These are phyloP conservation scores for Neurospora tetrasperma DNA, from an alignment of 495 filamentous ascomycete genomes.

Conservation along the genomic window DNA sequence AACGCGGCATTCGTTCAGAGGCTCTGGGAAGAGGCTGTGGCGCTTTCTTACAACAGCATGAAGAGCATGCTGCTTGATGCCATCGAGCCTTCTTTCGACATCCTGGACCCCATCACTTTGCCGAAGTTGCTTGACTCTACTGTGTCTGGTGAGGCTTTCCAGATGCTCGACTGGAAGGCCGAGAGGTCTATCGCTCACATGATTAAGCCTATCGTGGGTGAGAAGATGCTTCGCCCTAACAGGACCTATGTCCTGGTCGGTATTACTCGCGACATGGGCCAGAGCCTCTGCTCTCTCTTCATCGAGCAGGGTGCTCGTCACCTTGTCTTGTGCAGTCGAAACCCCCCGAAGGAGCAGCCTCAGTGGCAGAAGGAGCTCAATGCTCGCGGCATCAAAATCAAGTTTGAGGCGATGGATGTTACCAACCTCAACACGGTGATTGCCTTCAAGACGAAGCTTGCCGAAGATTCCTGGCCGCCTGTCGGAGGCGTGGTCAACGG, in stretches of 20 bases:
- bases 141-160: conserved; percentile 9
- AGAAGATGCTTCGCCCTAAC: conserved; percentile 21
- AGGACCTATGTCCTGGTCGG: conserved; percentile 51
- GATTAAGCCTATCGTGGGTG: conserved; percentile 9
- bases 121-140: conserved; percentile 12
- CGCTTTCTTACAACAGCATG: conserved; percentile 8
- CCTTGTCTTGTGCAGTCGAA: conserved; percentile 48
- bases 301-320: conserved; percentile 41
- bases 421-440: conserved; percentile 19
- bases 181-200: conserved; percentile 15
- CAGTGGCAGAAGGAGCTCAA: conserved; percentile 35
- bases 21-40: conserved; percentile 17
- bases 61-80: not conserved
- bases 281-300: conserved; percentile 50
- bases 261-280: conserved; percentile 46
- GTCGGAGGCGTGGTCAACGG: conserved; percentile 42
- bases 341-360: conserved; percentile 24
- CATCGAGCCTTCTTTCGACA: not conserved
- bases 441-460: conserved; percentile 20
- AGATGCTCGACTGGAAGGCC: conserved; percentile 30
- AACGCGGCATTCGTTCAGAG: not conserved
- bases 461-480: conserved; percentile 16
- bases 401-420: conserved; percentile 28
- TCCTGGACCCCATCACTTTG: conserved; percentile 7
- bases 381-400: conserved; percentile 19